Base-by-base conservation (phyloP, 345 rosid genomes). In the Zanthoxylum bungeanum region DNA sequence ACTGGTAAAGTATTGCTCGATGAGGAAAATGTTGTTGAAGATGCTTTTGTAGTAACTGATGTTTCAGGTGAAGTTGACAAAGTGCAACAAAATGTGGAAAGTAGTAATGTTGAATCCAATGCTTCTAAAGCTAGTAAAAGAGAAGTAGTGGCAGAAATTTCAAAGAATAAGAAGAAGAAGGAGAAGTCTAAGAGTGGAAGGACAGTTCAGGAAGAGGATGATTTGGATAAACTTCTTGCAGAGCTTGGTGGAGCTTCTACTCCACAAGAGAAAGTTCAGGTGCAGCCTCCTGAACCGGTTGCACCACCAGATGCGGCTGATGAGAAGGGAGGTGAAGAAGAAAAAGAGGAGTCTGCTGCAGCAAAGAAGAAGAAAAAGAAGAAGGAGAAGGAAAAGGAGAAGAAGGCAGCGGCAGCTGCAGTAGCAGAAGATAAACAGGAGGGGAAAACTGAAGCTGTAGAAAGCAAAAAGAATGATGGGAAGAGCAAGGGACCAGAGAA, bases 281-380 rank as follows among this genome's bases (percentile, higher is more conserved):
- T 73, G 66, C 87, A 77, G 84, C 72, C 37, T 9, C 61, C 84
- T 68, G 91, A 88, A 67, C 73, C 81, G 42, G 82, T 71, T 80
- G 55, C 68, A 58, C 64, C 73, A 25, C 69, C 67, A 37, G 85
- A 75, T 70, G 81, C 78, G 62, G 70, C 60, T 31, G 89, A 64
- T 64, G 95, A 89, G 74, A 89, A 88, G 77, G 98, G 81, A 78
- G 93, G 78, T 58, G 96, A 88, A 75, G 96, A 88, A 73, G 96
- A 90, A 53, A 80, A 66, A 37, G 81, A 75, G 73, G 89, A 85
- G 72, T 83, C 91, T 76, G 94, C 91, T 66, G 93, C 98, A 46
- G 93, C 93, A 17, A 95, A 92, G 86, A 95, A 89, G 77, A 94
- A 81, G 86, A 94, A 81, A 58, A 94, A 92, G 86, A 94, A 94